A percentile compares a stretch with the other conserved stretches of the same genome.
Conservation (phyloP, 192 early-diverging fungal genomes). For the Allomyces macrogynus region DNA sequence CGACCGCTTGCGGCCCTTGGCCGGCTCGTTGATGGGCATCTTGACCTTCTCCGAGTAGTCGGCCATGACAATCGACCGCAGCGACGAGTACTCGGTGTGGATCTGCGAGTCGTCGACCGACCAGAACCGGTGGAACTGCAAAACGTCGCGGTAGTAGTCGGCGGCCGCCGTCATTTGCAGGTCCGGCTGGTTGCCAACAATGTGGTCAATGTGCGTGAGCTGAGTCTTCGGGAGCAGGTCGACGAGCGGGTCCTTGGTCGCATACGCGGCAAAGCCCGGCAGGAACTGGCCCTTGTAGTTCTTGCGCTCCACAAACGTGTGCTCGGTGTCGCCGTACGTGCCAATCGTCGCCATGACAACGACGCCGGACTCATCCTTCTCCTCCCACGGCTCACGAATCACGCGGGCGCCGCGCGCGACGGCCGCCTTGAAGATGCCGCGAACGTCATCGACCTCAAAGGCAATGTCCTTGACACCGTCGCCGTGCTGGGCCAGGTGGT, state of each 20-base stretch:
- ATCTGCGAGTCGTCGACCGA: conserved; percentile 93
- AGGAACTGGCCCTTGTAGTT: conserved; percentile 72
- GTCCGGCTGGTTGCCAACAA: conserved; percentile 90
- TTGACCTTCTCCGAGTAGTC: conserved; percentile 77
- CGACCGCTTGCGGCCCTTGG: conserved; percentile 74
- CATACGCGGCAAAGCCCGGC: conserved; percentile 43
- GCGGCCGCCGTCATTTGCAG: conserved; percentile 65
- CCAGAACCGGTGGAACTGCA: conserved; percentile 98
- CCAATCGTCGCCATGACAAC: conserved; percentile 83
- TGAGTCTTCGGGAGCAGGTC: conserved; percentile 40
- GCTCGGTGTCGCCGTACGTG: conserved; percentile 90
- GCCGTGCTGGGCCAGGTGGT: conserved; percentile 57
- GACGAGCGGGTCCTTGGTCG: conserved; percentile 30
- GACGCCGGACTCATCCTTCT: conserved; percentile 62
- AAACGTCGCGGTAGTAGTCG: conserved; percentile 68
- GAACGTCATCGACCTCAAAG: conserved; percentile 68
- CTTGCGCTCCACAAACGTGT: conserved; percentile 75
- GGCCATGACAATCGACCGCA: conserved; percentile 89
- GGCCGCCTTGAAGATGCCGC: conserved; percentile 58
- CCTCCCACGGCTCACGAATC: conserved; percentile 57
- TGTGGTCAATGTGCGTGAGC: conserved; percentile 69
- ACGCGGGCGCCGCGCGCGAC: conserved; percentile 67
- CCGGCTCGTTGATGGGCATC: conserved; percentile 97
- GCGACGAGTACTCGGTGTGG: conserved; percentile 81
- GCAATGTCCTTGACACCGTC: conserved; percentile 93